Percentiles rank a stretch among this genome's conserved stretches.
Evolutionary conservation across 192 early-diverging fungal species (phyloP).

Genomic region (Powellomyces hirtus): DNA sequence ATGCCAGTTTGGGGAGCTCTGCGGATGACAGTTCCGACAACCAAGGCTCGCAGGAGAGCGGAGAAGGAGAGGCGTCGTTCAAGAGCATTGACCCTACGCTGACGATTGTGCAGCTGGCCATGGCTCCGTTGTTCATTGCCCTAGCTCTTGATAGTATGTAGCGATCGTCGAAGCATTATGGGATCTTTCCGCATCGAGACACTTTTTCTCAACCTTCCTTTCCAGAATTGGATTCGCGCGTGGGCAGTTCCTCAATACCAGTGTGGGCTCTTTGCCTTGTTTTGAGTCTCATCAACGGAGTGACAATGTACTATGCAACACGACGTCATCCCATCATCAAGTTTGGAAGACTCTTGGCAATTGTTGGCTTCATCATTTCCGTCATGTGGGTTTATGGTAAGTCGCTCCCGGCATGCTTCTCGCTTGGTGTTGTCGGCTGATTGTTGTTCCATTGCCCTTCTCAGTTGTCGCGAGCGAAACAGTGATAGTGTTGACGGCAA

Average conservation of each 20-base stretch:
- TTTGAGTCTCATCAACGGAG: slow-evolving; percentile 20
- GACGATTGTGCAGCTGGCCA: slow-evolving; percentile 55
- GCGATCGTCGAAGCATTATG: not conserved
- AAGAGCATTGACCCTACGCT: slow-evolving; percentile 53
- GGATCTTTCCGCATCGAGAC: slow-evolving; percentile 12
- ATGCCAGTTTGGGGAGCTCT: not conserved
- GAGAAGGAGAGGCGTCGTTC: slow-evolving; percentile 19
- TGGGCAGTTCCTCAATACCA: slow-evolving; percentile 6
- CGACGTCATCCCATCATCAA: slow-evolving; percentile 9
- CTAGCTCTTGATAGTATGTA: slow-evolving; percentile 28
- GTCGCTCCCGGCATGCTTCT: not conserved
- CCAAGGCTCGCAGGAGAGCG: slow-evolving; percentile 1
- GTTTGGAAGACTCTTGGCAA: slow-evolving; percentile 25
- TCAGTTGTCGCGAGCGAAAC: slow-evolving; percentile 82
- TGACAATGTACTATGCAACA: slow-evolving; percentile 8
- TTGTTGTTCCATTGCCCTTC: not conserved
- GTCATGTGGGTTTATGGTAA: slow-evolving; percentile 79
- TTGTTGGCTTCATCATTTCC: slow-evolving; percentile 71
- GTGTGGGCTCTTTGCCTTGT: slow-evolving; percentile 28
- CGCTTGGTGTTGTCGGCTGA: not conserved
- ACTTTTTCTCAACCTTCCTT: slow-evolving; percentile 1
- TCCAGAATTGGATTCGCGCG: not conserved
- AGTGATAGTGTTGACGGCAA: slow-evolving; percentile 74
- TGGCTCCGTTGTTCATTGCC: slow-evolving; percentile 54
- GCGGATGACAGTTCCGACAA: slow-evolving; percentile 7